These are phyloP conservation scores for Pontederia paniculata DNA, from an alignment of 176 grass and related monocot genomes.

Conservation along the genomic window DNA sequence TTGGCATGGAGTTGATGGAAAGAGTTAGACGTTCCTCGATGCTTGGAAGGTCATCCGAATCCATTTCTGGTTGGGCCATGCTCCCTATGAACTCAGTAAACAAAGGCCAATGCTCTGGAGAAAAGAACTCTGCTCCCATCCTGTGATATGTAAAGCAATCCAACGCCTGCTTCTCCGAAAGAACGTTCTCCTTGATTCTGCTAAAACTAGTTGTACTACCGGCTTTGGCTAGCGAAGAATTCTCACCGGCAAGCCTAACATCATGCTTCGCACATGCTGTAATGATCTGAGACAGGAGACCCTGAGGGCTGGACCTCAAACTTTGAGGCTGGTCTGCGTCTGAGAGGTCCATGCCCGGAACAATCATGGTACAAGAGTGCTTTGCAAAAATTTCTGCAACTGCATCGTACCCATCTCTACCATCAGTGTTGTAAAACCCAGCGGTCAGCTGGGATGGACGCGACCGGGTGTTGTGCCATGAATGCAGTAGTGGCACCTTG, in stretches of 20 bases:
- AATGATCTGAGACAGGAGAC: conserved; percentile 53
- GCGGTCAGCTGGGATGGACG: conserved; percentile 56
- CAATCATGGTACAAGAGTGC: conserved; percentile 43
- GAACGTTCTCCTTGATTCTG: conserved; percentile 21
- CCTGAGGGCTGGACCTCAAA: conserved; percentile 36
- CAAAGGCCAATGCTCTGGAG: conserved; percentile 72
- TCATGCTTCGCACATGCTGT: conserved; percentile 37
- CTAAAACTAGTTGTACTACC: conserved; percentile 16
- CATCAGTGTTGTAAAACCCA: conserved; percentile 50
- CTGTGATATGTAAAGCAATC: conserved; percentile 55
- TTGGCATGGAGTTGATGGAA: background rate
- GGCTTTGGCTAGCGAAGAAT: conserved; percentile 36
- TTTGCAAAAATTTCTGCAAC: conserved; percentile 56
- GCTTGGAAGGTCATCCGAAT: conserved; percentile 38
- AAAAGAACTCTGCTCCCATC: conserved; percentile 75
- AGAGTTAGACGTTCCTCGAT: conserved; percentile 14
- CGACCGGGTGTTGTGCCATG: conserved; percentile 52
- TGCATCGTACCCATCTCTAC: conserved; percentile 51
- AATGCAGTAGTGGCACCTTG: conserved; percentile 64
- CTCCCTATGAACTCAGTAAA: conserved; percentile 59
- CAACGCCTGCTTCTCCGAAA: background rate
- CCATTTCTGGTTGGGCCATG: conserved; percentile 39
- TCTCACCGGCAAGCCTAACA: conserved; percentile 54
- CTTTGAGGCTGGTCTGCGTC: conserved; percentile 40
- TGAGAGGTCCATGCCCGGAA: conserved; percentile 59